phyloP scores from a whole-genome alignment of 2,329 filamentous ascomycete species.

The Furcasterigmium furcatum region DNA sequence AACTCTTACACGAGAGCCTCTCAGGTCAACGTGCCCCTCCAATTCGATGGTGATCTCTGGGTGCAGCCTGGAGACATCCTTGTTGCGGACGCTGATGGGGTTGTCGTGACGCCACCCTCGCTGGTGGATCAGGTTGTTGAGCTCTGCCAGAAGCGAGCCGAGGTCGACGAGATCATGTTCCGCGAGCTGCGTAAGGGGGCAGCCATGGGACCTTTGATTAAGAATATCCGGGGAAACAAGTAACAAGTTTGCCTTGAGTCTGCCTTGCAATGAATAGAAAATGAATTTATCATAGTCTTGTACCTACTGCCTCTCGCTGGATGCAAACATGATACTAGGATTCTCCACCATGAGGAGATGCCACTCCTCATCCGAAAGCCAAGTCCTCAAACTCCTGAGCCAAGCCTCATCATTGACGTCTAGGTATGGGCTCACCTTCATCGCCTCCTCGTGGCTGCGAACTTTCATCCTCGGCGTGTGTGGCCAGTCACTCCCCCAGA shows the following conservation, averaged over 20 bases:
- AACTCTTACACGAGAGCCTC: slow-evolving; percentile 24
- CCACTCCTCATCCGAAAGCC: slow-evolving; percentile 19
- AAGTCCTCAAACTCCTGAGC: slow-evolving; percentile 15
- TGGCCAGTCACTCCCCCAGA: slow-evolving; percentile 36
- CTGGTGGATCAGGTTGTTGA: slow-evolving; percentile 19
- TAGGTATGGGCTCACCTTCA: slow-evolving; percentile 22
- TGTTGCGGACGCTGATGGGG: slow-evolving; percentile 22
- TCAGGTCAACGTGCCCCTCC: slow-evolving; percentile 19
- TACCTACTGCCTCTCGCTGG: too few relatives aligned
- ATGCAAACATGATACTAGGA: slow-evolving; percentile 3
- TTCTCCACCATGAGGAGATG: slow-evolving; percentile 13
- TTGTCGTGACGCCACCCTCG: slow-evolving; percentile 20
- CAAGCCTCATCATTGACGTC: slow-evolving; percentile 18
- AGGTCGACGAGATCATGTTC: slow-evolving; percentile 22
- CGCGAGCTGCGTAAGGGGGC: slow-evolving; percentile 6
- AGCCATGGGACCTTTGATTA: slow-evolving; percentile 6
- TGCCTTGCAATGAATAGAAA: too few relatives aligned
- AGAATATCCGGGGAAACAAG: slow-evolving; percentile 1
- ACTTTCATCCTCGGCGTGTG: slow-evolving; percentile 33
- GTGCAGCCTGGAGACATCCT: slow-evolving; percentile 24
- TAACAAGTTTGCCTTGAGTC: too few relatives aligned
- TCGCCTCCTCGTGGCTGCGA: slow-evolving; percentile 24
- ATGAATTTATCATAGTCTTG: too few relatives aligned
- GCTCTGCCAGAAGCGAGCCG: slow-evolving; percentile 21
- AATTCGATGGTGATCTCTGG: slow-evolving; percentile 21